phyloP scores from a whole-genome alignment of 176 grass and related monocot species.

The Eragrostis curvula region DNA sequence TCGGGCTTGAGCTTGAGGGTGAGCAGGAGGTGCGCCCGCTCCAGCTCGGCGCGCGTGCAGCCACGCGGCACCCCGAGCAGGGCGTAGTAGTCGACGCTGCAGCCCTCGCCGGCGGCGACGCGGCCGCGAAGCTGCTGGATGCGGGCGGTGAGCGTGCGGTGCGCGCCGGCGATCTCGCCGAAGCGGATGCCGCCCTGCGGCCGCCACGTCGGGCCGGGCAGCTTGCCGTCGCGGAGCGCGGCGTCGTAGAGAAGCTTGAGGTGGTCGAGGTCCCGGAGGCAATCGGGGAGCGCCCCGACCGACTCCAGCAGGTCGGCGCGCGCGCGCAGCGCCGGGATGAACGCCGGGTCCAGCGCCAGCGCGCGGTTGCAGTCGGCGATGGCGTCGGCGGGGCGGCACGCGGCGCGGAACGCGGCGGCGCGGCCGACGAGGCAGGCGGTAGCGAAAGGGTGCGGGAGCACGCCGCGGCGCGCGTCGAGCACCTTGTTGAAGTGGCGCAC shows the following conservation, averaged over 20 bases:
- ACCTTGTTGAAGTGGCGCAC: conserved; percentile 88
- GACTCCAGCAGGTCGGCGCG: conserved; percentile 76
- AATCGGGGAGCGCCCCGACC: conserved; percentile 56
- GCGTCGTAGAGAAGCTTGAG: conserved; percentile 93
- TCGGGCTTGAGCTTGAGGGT: conserved; percentile 89
- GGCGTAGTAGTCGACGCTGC: conserved; percentile 73
- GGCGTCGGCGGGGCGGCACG: conserved; percentile 62
- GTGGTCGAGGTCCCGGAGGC: conserved; percentile 92
- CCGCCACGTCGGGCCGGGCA: conserved; percentile 60
- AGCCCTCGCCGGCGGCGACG: conserved; percentile 55
- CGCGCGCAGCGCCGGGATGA: conserved; percentile 85
- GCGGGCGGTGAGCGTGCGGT: conserved; percentile 58
- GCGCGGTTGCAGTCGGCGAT: conserved; percentile 92
- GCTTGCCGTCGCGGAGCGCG: conserved; percentile 82
- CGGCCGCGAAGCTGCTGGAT: conserved; percentile 69
- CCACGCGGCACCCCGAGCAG: conserved; percentile 64
- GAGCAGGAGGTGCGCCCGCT: conserved; percentile 79
- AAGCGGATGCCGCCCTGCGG: conserved; percentile 66
- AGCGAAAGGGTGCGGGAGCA: conserved; percentile 78
- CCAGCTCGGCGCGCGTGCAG: conserved; percentile 72
- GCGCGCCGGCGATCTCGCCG: conserved; percentile 65
- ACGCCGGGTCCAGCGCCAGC: conserved; percentile 79
- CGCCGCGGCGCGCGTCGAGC: conserved; percentile 75
- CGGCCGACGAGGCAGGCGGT: conserved; percentile 83
- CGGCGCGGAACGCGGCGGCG: conserved; percentile 65